These are phyloP conservation scores for Saccharomycopsis javanensis DNA, from an alignment of 805 yeast genomes.

Conservation along the genomic window DNA sequence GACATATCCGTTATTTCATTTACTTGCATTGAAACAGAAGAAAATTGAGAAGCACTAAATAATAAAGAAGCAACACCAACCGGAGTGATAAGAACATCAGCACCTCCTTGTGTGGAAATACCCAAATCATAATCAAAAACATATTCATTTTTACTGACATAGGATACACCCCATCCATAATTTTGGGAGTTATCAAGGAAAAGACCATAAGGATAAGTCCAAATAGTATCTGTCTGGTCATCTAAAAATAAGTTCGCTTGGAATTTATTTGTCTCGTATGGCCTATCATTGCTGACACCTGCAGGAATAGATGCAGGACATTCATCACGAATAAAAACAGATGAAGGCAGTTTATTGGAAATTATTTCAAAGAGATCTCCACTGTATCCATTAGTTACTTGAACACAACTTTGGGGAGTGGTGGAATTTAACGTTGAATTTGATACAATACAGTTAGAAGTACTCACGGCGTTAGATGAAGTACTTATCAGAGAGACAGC, in stretches of 20 bases:
- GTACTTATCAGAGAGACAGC: background rate
- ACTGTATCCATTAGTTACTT: background rate
- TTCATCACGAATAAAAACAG: conserved; percentile 29
- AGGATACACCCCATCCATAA: conserved; percentile 59
- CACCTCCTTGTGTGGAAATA: conserved; percentile 39
- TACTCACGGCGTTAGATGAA: background rate
- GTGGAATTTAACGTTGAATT: conserved; percentile 7
- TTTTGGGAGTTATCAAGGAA: conserved; percentile 41
- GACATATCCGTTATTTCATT: conserved; percentile 18
- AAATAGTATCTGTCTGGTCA: conserved; percentile 56
- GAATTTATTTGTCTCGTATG: conserved; percentile 70
- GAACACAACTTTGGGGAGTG: background rate
- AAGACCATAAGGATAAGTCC: conserved; percentile 82
- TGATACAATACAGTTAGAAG: background rate
- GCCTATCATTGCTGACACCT: conserved; percentile 24
- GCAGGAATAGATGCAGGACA: conserved; percentile 23
- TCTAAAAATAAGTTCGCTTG: conserved; percentile 64
- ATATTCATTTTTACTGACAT: conserved; percentile 45
- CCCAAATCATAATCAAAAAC: conserved; percentile 62
- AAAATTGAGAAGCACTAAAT: conserved; percentile 36
- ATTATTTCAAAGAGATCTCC: conserved; percentile 34
- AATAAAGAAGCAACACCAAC: conserved; percentile 54
- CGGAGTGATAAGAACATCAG: conserved; percentile 52
- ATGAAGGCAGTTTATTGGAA: conserved; percentile 35
- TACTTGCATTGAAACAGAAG: conserved; percentile 25